These are phyloP conservation scores for Gossypium australe DNA, from an alignment of 345 rosid genomes.

Conservation along the genomic window DNA sequence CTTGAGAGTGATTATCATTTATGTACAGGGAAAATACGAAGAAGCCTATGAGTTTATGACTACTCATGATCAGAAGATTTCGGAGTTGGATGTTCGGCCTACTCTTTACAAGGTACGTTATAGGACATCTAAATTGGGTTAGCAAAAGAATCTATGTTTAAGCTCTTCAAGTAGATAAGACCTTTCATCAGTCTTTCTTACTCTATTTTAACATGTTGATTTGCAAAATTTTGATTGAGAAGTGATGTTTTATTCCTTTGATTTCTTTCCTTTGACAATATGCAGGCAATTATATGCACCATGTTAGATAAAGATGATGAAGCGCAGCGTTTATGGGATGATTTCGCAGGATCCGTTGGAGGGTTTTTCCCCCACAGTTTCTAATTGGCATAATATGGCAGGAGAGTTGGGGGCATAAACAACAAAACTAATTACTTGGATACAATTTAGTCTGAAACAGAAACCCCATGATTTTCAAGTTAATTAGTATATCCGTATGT, in stretches of 20 bases:
- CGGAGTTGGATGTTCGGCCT: slow-evolving; percentile 28
- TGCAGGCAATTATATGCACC: slow-evolving; percentile 33
- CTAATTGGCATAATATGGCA: neutral
- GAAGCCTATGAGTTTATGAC: slow-evolving; percentile 20
- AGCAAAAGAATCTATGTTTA: neutral
- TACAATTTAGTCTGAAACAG: too few species aligned
- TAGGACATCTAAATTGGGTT: too few species aligned
- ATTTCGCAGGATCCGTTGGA: slow-evolving; percentile 20
- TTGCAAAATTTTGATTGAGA: neutral
- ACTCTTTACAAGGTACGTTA: slow-evolving; percentile 40
- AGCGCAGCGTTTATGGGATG: slow-evolving; percentile 32
- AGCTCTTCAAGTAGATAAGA: too few species aligned
- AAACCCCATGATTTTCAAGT: neutral
- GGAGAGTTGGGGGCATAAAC: too few species aligned
- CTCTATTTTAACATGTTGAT: too few species aligned
- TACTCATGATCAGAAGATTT: neutral
- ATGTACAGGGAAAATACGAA: slow-evolving; percentile 31
- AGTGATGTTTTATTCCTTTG: neutral
- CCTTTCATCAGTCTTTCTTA: too few species aligned
- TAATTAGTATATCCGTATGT: neutral
- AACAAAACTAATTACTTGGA: too few species aligned
- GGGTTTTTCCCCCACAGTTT: neutral
- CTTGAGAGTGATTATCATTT: neutral
- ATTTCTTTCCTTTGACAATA: neutral
- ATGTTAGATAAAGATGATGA: slow-evolving; percentile 29